Percentiles rank a stretch among this genome's conserved stretches.
phyloP scores from a whole-genome alignment of 2,329 filamentous ascomycete genomes.

The Alternaria angustiovoidea region DNA sequence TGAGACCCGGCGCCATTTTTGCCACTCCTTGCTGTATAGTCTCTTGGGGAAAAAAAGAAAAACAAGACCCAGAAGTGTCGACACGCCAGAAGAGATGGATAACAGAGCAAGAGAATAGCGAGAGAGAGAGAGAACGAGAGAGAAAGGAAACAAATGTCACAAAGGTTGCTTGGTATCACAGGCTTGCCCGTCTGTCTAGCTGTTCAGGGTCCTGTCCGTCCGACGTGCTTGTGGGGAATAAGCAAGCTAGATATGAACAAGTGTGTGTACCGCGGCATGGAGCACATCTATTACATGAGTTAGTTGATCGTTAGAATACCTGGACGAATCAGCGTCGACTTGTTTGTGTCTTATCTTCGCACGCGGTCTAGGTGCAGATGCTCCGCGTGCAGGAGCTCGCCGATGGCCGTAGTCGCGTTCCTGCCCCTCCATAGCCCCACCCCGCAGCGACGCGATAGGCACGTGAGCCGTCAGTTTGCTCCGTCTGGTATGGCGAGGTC shows the following conservation, averaged over 20 bases:
- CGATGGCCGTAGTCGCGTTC: slow-evolving; percentile 31
- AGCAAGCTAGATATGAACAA: slow-evolving; percentile 21
- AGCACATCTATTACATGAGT: slow-evolving; percentile 4
- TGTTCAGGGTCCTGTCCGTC: slow-evolving; percentile 5
- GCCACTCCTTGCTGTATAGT: background rate
- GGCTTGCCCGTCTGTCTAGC: slow-evolving; percentile 1
- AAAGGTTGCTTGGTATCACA: background rate
- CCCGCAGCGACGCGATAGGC: slow-evolving; percentile 2
- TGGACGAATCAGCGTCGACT: slow-evolving; percentile 24
- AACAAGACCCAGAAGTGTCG: background rate
- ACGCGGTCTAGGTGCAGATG: slow-evolving; percentile 16
- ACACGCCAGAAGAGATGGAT: background rate
- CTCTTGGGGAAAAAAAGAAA: background rate
- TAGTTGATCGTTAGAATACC: slow-evolving; percentile 1
- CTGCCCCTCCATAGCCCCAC: slow-evolving; percentile 21
- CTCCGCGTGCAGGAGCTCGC: slow-evolving; percentile 37
- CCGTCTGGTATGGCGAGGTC: slow-evolving; percentile 9
- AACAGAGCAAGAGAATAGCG: background rate
- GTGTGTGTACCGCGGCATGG: slow-evolving; percentile 12
- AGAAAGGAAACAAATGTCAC: background rate
- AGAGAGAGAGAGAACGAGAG: background rate
- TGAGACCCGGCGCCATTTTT: slow-evolving; percentile 66
- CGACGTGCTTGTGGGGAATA: slow-evolving; percentile 23
- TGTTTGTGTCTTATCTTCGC: slow-evolving; percentile 26
- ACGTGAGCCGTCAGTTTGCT: slow-evolving; percentile 12